Percentiles rank a stretch among this genome's conserved stretches.
Evolutionary conservation across 2,329 filamentous ascomycete species (phyloP).

Genomic region (Aspergillus pseudotamarii): DNA sequence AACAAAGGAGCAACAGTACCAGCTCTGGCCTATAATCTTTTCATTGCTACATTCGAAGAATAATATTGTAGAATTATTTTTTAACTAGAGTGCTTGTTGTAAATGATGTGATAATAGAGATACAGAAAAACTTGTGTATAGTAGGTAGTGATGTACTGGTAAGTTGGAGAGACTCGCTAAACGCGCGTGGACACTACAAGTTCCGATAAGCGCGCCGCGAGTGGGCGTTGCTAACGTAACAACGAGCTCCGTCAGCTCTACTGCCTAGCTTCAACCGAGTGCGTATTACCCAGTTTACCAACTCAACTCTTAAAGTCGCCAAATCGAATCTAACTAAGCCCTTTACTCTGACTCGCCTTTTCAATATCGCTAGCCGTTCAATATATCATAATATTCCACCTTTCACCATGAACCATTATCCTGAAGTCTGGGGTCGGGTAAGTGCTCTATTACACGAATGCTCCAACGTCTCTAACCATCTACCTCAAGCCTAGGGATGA

Average conservation of each 20-base stretch:
- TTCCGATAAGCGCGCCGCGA: slow-evolving; percentile 21
- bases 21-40: background rate
- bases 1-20: background rate
- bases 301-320: background rate
- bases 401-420: slow-evolving; percentile 64
- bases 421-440: slow-evolving; percentile 68
- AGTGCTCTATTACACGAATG: slow-evolving; percentile 21
- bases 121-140: background rate
- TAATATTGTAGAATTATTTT: background rate
- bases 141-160: background rate
- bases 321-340: background rate
- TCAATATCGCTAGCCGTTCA: slow-evolving; percentile 15
- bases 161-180: slow-evolving; percentile 5
- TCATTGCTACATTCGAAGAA: background rate
- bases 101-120: background rate
- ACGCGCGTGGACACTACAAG: slow-evolving; percentile 13
- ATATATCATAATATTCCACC: background rate
- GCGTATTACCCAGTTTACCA: background rate
- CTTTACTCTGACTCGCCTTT: slow-evolving; percentile 3
- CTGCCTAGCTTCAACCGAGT: slow-evolving; percentile 30
- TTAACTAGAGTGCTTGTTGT: background rate
- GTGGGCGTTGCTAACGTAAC: slow-evolving; percentile 25
- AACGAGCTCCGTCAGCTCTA: slow-evolving; percentile 40
- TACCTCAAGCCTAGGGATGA: slow-evolving; percentile 83
- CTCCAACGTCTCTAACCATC: slow-evolving; percentile 40